These are phyloP conservation scores for Phytophthora niederhauseri DNA, from an alignment of 352 stramenopile species.

Conservation along the genomic window DNA sequence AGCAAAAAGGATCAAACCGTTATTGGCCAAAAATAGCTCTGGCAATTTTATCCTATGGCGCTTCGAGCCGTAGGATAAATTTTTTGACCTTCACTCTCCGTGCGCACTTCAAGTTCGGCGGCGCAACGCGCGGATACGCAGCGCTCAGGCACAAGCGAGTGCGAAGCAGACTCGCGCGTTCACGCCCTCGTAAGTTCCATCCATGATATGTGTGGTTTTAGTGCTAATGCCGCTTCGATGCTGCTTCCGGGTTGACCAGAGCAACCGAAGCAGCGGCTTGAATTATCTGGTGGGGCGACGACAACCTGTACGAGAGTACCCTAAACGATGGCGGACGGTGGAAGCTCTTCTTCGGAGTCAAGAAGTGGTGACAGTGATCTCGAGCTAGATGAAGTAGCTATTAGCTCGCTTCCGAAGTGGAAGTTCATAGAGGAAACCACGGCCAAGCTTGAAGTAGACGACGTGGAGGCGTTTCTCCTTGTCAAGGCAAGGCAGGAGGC, in stretches of 20 bases:
- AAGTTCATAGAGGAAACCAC: slow-evolving; percentile 1
- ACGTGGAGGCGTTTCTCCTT: slow-evolving; percentile 1
- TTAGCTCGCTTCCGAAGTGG: slow-evolving; percentile 1
- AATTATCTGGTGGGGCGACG: background rate
- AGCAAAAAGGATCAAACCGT: background rate
- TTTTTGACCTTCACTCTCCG: slow-evolving; percentile 1
- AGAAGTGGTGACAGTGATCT: background rate
- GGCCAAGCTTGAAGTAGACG: background rate
- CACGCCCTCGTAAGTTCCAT: background rate
- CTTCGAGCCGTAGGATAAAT: background rate
- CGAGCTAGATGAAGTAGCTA: background rate
- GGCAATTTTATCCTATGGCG: slow-evolving; percentile 1
- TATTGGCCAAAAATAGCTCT: background rate
- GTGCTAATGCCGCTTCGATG: background rate
- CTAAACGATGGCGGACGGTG: background rate
- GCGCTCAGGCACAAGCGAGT: background rate
- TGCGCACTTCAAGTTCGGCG: background rate
- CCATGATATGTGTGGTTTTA: background rate
- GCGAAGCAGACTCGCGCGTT: background rate
- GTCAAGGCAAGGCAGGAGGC: background rate
- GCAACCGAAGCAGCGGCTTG: no score
- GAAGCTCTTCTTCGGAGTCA: background rate
- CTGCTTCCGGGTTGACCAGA: background rate
- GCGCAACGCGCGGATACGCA: background rate
- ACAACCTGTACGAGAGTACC: background rate